Evolutionary conservation across 352 stramenopile genomes (phyloP), one percentile per base, ranked within the genome.

Genomic region (Globisporangium cystogenes): DNA sequence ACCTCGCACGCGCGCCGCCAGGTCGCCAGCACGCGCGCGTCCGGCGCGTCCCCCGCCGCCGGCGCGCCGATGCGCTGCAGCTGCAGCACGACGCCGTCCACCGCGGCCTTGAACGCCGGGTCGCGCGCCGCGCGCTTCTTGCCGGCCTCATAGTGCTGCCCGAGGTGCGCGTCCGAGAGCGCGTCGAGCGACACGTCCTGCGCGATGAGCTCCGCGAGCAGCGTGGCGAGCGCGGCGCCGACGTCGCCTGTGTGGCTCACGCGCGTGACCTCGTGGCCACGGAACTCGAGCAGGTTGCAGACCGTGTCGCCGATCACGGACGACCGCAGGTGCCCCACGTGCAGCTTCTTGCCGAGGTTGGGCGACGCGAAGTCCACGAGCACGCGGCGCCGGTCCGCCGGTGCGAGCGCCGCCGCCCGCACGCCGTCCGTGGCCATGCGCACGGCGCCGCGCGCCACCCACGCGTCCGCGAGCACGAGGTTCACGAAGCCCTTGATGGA

Each of bases 311-410:
- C 81, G 18, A 94, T 69, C 15, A 90, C 83, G 36, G 76, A 89
- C 18, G 83, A 91, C 6, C 83, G 75, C 56, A 94, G 62, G 47
- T 94, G 83, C 11, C 81, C 83, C 16, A 94, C 83, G 47, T 94
- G 83, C 23, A 94, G 64, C 57, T 90, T 90, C 67, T 92, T 94
- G 62, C 83, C 83, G 39, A 91, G 82, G 51, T 94, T 94, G 3
- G 83, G 83, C 7, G 81, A 78, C 29, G 76, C 79, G 67, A 92
- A 94, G 57, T 94, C 83, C 51, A 92, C 82, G 3, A 94, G 65
- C 49, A 90, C 74, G 16, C 52, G 52, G 53, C 51, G 24, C 21
- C 44, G 27, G 24, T 40, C 18, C n/a, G 12, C n/a, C 18, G 51
- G 23, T 2, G 37, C 15, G 21, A 52, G 51, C 44, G 26, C 35